These are phyloP conservation scores for Solanum rostratum DNA, from an alignment of 257 asterid species.

Conservation along the genomic window DNA sequence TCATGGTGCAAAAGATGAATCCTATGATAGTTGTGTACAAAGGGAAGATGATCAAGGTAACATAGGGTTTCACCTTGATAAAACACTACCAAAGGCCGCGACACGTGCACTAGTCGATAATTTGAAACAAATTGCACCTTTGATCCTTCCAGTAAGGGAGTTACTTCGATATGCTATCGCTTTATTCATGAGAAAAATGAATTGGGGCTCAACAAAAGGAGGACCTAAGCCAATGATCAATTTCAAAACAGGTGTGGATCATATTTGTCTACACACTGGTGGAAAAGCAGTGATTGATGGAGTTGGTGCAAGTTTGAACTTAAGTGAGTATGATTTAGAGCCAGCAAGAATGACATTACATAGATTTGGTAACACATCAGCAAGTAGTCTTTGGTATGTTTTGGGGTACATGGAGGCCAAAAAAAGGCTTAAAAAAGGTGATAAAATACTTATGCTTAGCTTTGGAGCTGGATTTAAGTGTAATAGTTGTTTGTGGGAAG, in stretches of 20 bases:
- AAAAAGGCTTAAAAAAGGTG: conserved; percentile 62
- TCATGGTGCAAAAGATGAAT: conserved; percentile 61
- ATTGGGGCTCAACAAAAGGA: conserved; percentile 12
- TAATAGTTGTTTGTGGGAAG: conserved; percentile 87
- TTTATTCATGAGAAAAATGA: conserved; percentile 8
- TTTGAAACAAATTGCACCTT: conserved; percentile 52
- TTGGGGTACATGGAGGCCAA: conserved; percentile 87
- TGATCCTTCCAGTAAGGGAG: conserved; percentile 54
- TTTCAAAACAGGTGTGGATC: conserved; percentile 68
- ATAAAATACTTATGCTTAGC: conserved; percentile 64
- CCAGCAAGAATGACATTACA: conserved; percentile 98
- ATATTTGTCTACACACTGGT: conserved; percentile 84
- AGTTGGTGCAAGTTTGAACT: conserved; percentile 31
- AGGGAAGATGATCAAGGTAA: conserved; percentile 53
- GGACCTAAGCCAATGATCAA: conserved; percentile 34
- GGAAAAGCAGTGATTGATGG: conserved; percentile 93
- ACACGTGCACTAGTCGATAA: conserved; percentile 74
- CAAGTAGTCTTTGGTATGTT: conserved; percentile 86
- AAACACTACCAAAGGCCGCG: conserved; percentile 66
- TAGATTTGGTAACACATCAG: conserved; percentile 90
- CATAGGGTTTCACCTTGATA: conserved; percentile 61
- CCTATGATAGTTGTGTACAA: conserved; percentile 58
- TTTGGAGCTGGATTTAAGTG: conserved; percentile 98
- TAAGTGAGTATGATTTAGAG: conserved; percentile 65
- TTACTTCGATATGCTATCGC: conserved; percentile 28